Base-by-base conservation (phyloP, 768 basidiomycete species). In the Pilatotrama ljubarskyi region DNA sequence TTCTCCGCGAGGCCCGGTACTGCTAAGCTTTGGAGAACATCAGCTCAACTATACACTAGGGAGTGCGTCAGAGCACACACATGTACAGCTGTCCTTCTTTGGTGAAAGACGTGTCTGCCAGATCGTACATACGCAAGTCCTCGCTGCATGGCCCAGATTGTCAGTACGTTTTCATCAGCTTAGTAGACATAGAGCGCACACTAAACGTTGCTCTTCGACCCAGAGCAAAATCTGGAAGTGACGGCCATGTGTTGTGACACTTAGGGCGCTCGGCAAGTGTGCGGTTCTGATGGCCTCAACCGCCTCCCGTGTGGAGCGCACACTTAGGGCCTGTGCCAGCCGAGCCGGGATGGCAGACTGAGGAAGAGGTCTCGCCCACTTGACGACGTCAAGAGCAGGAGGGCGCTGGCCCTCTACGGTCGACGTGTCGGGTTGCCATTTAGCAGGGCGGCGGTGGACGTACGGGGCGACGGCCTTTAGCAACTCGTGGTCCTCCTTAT, bases 1-100 rank as follows among this genome's bases (percentile, higher is more conserved):
- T 81, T 81, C 70, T 86, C 83, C 2, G 81, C 82, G 1, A 86
- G 72, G 5, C 84, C 84, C 32, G 81, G 75, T 9, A 87, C 83
- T 32, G 72, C 56, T 5, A 86, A 70, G 24, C 84, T 86, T 24
- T 38, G n/a, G 6, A 14, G 13, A 41, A 1, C 14, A 9, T 14
- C 41, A 25, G 20, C 22, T 18, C 22, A 5, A 18, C 18, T 43
- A 20, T 43, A 20, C 15, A 43, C 42, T 15, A 18, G 10, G 24
- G 10, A 14, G 24, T 5, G 13, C 13, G 32, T 10, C 32, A 32
- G 5, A 32, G 2, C 1, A 58, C 78, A 59, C 61, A 81, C 82
- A 78, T 73, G 68, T 83, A 83, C 22, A 77, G 73, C 26, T 73
- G 73, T 59, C 76, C 69, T 22, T 76, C 68, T 2, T 72, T 59